Conservation (phyloP, 306 rosid species). For the Rosa multiflora region DNA sequence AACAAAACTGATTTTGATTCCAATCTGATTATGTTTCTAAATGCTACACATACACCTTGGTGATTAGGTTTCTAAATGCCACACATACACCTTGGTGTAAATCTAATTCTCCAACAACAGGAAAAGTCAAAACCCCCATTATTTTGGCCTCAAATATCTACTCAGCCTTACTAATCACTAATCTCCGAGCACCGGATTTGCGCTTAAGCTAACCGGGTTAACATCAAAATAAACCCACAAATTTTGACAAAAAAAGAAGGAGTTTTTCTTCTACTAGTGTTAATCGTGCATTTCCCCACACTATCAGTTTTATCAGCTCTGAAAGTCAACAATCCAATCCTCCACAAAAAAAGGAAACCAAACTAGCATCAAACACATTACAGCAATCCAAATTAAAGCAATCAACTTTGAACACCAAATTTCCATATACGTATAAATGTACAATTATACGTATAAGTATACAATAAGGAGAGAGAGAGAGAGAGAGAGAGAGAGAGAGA, state of each 20-base stretch:
- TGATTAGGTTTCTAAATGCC: no score
- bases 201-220: neutral
- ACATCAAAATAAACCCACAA: neutral
- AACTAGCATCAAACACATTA: neutral
- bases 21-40: neutral
- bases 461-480: neutral
- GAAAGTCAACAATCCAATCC: neutral
- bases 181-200: neutral
- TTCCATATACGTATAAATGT: neutral
- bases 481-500: slow-evolving; percentile 18
- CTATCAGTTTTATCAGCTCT: neutral
- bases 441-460: neutral
- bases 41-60: neutral
- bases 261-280: neutral
- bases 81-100: neutral
- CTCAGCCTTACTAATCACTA: neutral
- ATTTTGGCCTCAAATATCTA: neutral
- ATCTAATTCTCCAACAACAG: neutral
- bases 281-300: neutral
- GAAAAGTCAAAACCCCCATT: neutral
- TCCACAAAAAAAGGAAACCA: neutral
- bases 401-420: neutral
- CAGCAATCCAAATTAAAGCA: neutral
- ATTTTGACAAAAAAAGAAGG: neutral
- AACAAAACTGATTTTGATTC: no score